These are phyloP conservation scores for Ogataea zsoltii DNA, from an alignment of 805 yeast genomes.

Conservation along the genomic window DNA sequence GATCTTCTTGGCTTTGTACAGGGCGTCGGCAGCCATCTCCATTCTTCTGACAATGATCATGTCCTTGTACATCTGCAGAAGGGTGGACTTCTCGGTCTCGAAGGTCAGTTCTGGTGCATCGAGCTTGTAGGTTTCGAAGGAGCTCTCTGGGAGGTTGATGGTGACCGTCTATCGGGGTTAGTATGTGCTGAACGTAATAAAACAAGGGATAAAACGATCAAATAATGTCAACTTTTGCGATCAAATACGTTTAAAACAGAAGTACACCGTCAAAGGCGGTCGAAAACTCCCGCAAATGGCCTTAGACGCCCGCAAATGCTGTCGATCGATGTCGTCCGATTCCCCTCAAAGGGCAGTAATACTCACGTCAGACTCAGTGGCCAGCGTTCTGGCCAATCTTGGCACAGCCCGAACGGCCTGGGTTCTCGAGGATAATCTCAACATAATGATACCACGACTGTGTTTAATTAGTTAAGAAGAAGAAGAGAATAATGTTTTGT, in stretches of 20 bases:
- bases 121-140: conserved; percentile 84
- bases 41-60: conserved; percentile 92
- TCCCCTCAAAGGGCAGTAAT: neutral
- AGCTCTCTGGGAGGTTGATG: conserved; percentile 71
- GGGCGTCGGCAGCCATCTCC: conserved; percentile 99
- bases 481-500: neutral
- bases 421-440: conserved; percentile 25
- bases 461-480: neutral
- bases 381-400: conserved; percentile 31
- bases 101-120: conserved; percentile 69
- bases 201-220: no score
- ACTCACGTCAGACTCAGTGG: conserved; percentile 34
- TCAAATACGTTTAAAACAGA: no score
- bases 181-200: no score
- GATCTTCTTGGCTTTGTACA: conserved; percentile 97
- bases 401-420: conserved; percentile 21
- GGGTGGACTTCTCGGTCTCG: conserved; percentile 75
- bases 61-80: conserved; percentile 93
- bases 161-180: conserved; percentile 27
- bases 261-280: neutral
- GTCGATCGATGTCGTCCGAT: no score
- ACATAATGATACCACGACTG: conserved; percentile 13
- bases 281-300: no score
- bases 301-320: no score
- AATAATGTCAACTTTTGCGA: no score